Percentiles rank a stretch among this genome's conserved stretches.
phyloP scores from a whole-genome alignment of 441 rosid species.

The Arabidopsis lyrata region DNA sequence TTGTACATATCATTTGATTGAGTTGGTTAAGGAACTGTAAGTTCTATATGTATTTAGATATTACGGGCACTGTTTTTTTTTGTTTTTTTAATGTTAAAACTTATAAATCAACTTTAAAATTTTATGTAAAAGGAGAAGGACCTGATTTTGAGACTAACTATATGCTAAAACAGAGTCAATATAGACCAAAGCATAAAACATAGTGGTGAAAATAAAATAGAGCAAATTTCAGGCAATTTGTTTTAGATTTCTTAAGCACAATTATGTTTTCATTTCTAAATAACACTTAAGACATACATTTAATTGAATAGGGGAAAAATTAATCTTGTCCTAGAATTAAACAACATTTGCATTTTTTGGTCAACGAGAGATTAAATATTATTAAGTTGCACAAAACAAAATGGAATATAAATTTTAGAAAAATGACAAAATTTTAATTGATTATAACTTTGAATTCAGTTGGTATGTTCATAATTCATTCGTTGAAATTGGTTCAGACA shows the following conservation, averaged over 20 bases:
- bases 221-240: too few relatives aligned
- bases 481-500: constrained; percentile 40
- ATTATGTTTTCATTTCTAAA: neutral
- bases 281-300: neutral
- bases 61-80: too few relatives aligned
- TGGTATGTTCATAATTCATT: constrained; percentile 42
- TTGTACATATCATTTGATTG: too few relatives aligned
- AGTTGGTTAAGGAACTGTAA: too few relatives aligned
- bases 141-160: too few relatives aligned
- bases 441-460: constrained; percentile 35
- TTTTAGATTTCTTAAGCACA: neutral
- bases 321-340: neutral
- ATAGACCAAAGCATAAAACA: too few relatives aligned
- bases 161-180: too few relatives aligned
- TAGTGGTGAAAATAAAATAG: too few relatives aligned
- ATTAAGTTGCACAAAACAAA: constrained; percentile 28
- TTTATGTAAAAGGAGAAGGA: too few relatives aligned
- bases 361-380: constrained; percentile 27
- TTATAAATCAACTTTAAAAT: too few relatives aligned
- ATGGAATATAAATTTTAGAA: constrained; percentile 1
- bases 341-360: neutral
- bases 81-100: too few relatives aligned
- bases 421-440: constrained; percentile 31
- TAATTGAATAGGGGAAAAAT: neutral
- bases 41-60: too few relatives aligned